Conservation (phyloP, 73 alveolate species). For the Uronychia binucleata region DNA sequence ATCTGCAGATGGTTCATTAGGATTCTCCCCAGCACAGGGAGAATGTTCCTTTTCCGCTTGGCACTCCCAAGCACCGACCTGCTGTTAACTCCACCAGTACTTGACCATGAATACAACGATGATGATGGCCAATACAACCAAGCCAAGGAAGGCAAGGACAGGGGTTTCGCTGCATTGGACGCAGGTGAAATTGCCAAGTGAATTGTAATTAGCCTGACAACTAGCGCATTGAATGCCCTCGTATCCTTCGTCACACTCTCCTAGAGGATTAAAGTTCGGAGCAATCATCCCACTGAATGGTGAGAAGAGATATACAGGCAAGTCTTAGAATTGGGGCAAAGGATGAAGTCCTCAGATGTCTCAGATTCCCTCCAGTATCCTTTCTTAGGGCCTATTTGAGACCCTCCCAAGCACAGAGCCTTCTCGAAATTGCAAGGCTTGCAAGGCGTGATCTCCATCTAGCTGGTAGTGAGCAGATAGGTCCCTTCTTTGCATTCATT, state of each 20-base stretch:
- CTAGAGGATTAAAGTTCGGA: neutral
- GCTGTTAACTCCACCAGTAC: no score
- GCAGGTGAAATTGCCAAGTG: constrained; percentile 35
- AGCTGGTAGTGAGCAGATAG: neutral
- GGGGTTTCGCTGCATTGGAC: constrained; percentile 46
- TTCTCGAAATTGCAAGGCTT: neutral
- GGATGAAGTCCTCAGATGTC: neutral
- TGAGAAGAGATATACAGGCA: constrained; percentile 29
- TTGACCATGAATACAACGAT: constrained; percentile 27
- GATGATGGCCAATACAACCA: neutral
- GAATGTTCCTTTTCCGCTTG: constrained; percentile 33
- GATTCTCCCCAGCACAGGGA: constrained; percentile 54
- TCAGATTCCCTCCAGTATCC: constrained; percentile 51
- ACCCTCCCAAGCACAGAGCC: neutral
- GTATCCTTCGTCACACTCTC: constrained; percentile 53
- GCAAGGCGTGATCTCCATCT: neutral
- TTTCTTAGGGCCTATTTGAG: neutral
- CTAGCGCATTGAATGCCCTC: constrained; percentile 47
- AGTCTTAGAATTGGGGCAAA: constrained; percentile 14
- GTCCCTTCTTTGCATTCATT: neutral
- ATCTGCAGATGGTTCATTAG: constrained; percentile 59
- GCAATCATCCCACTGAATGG: neutral
- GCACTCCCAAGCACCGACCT: constrained; percentile 60
- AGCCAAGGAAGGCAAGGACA: constrained; percentile 6
- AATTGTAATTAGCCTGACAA: constrained; percentile 38